Percentiles rank a stretch among this genome's conserved stretches.
Conservation (phyloP, 2,329 filamentous ascomycete genomes). For the Apiospora marii region DNA sequence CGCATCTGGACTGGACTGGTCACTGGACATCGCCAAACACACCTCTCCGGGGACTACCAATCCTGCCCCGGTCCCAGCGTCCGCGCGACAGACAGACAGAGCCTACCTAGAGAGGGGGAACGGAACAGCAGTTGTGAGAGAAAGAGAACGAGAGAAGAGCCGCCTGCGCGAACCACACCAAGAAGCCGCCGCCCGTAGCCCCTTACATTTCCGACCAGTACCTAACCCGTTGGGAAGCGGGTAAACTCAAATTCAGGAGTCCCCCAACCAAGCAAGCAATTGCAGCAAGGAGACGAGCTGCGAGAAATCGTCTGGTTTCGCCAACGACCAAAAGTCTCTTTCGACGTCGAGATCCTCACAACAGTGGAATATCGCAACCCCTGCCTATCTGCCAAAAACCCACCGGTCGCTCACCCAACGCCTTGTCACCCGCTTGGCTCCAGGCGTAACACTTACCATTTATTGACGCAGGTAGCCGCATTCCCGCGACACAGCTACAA, state of each 20-base stretch:
- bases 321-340: slow-evolving; percentile 16
- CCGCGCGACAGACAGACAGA: not conserved
- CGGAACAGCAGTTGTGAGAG: not conserved
- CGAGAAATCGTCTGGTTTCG: slow-evolving; percentile 11
- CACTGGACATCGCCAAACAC: slow-evolving; percentile 18
- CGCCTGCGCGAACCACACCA: slow-evolving; percentile 18
- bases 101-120: not conserved
- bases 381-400: not conserved
- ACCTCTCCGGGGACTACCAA: not conserved
- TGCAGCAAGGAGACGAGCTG: not conserved
- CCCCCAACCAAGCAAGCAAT: not conserved
- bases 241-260: slow-evolving; percentile 21
- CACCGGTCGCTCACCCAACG: slow-evolving; percentile 9
- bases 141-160: not conserved
- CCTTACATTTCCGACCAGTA: slow-evolving; percentile 14
- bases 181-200: slow-evolving; percentile 13
- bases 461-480: slow-evolving; percentile 21
- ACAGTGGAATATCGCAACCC: not conserved
- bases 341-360: slow-evolving; percentile 13
- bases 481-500: slow-evolving; percentile 18
- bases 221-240: slow-evolving; percentile 17
- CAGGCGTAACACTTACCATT: slow-evolving; percentile 13
- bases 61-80: not conserved
- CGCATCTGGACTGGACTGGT: slow-evolving; percentile 20
- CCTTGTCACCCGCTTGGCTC: not conserved